A percentile compares a stretch with the other conserved stretches of the same genome.
Evolutionary conservation across 2,329 filamentous ascomycete species (phyloP).

Genomic region (Ramularia endophylla): DNA sequence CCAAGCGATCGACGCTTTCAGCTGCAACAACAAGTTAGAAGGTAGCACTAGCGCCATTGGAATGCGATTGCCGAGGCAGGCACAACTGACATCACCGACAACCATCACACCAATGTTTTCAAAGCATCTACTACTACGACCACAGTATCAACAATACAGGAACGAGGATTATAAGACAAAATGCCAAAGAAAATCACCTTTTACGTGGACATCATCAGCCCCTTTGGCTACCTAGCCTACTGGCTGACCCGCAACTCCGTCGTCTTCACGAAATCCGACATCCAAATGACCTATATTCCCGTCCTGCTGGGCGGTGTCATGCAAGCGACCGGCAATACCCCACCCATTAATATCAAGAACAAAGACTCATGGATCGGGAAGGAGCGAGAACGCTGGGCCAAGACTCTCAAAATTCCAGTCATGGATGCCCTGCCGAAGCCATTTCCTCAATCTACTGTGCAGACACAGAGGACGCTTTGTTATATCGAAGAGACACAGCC

Average conservation of each 20-base stretch:
- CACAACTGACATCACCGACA: no score
- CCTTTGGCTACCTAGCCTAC: conserved; percentile 57
- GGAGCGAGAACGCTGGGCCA: conserved; percentile 51
- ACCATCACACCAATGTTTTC: no score
- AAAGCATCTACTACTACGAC: no score
- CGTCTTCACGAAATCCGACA: conserved; percentile 24
- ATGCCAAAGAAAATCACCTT: conserved; percentile 43
- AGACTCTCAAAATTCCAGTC: conserved; percentile 51
- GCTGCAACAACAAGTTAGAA: no score
- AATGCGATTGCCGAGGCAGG: no score
- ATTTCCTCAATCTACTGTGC: conserved; percentile 50
- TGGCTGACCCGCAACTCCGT: conserved; percentile 36
- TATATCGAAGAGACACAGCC: conserved; percentile 41
- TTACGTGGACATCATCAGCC: conserved; percentile 55
- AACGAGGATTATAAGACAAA: no score
- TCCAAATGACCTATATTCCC: conserved; percentile 52
- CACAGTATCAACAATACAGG: no score
- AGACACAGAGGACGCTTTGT: conserved; percentile 48
- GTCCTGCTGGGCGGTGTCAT: conserved; percentile 57
- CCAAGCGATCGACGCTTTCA: no score
- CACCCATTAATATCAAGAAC: conserved; percentile 54
- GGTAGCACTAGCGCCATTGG: no score
- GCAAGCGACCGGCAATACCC: conserved; percentile 48
- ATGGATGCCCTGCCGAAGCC: conserved; percentile 37
- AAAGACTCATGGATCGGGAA: conserved; percentile 52